phyloP scores from a whole-genome alignment of 106 monocot species.

The Chionographis japonica region DNA sequence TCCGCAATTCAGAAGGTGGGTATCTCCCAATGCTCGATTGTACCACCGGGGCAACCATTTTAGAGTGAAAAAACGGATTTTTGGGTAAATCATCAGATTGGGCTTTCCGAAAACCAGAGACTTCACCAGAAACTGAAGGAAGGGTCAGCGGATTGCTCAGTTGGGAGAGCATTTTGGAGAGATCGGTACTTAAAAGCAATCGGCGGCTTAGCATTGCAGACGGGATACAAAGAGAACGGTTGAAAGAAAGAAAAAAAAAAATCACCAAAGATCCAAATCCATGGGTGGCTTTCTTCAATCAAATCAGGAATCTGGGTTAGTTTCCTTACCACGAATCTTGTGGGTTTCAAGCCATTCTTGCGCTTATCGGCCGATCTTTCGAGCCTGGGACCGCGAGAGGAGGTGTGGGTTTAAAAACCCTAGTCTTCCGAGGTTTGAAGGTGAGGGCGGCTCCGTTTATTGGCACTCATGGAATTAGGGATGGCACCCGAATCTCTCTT shows the following conservation, averaged over 20 bases:
- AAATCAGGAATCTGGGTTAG: not conserved
- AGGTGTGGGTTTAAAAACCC: not conserved
- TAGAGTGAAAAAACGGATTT: not conserved
- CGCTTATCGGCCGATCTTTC: not conserved
- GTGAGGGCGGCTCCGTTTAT: not conserved
- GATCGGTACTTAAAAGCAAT: not conserved
- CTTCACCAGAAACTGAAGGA: not conserved
- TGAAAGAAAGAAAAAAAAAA: not conserved
- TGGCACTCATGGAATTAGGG: too few relatives aligned
- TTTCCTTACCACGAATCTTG: not conserved
- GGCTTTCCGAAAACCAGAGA: not conserved
- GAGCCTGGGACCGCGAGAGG: not conserved
- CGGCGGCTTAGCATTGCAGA: not conserved
- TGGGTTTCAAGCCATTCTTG: not conserved
- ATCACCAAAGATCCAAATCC: not conserved
- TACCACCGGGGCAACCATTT: not conserved
- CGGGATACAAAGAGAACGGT: not conserved
- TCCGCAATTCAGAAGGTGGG: not conserved
- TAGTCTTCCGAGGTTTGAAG: not conserved
- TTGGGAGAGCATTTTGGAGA: conserved; percentile 6
- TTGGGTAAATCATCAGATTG: not conserved
- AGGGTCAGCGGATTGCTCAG: not conserved
- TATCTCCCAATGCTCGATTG: not conserved
- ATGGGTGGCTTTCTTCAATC: not conserved
- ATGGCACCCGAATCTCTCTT: too few relatives aligned